A percentile compares a stretch with the other conserved stretches of the same genome.
These are phyloP conservation scores for Lignosus rhinocerotis DNA, from an alignment of 1,284 basidiomycete genomes.

Conservation along the genomic window DNA sequence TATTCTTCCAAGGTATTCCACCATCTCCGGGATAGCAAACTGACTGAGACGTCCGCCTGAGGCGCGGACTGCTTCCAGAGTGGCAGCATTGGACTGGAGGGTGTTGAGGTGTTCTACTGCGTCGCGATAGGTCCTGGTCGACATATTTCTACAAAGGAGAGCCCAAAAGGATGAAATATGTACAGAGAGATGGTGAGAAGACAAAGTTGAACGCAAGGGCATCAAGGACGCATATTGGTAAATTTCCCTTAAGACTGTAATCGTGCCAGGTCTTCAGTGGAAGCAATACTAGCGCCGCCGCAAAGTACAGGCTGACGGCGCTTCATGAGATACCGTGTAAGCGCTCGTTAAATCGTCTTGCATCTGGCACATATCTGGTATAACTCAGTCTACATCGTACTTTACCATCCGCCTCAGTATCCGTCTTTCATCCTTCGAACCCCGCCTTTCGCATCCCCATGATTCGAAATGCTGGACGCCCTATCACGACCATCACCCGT, in stretches of 20 bases:
- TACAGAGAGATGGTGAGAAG: slow-evolving; percentile 17
- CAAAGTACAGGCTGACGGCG: not conserved
- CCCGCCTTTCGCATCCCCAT: slow-evolving; percentile 5
- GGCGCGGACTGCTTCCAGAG: slow-evolving; percentile 82
- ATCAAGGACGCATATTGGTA: slow-evolving; percentile 12
- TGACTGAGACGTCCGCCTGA: slow-evolving; percentile 71
- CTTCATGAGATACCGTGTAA: slow-evolving; percentile 1
- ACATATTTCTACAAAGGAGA: slow-evolving; percentile 19
- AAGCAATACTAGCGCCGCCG: not conserved
- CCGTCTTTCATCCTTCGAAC: not conserved
- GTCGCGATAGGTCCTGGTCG: slow-evolving; percentile 69
- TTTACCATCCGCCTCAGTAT: not conserved
- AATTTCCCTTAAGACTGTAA: not conserved
- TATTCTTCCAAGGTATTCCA: slow-evolving; percentile 87
- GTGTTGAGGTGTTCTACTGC: slow-evolving; percentile 90
- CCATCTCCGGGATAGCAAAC: slow-evolving; percentile 85
- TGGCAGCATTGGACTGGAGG: slow-evolving; percentile 92
- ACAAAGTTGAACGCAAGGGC: slow-evolving; percentile 13
- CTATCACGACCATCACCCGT: slow-evolving; percentile 5
- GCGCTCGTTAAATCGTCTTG: not conserved
- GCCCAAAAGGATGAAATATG: slow-evolving; percentile 9
- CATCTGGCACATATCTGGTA: too few relatives aligned
- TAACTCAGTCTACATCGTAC: too few relatives aligned
- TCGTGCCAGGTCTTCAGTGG: not conserved
- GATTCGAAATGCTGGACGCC: slow-evolving; percentile 21